Conservation (phyloP, 192 early-diverging fungal genomes). For the Entomortierella lignicola region DNA sequence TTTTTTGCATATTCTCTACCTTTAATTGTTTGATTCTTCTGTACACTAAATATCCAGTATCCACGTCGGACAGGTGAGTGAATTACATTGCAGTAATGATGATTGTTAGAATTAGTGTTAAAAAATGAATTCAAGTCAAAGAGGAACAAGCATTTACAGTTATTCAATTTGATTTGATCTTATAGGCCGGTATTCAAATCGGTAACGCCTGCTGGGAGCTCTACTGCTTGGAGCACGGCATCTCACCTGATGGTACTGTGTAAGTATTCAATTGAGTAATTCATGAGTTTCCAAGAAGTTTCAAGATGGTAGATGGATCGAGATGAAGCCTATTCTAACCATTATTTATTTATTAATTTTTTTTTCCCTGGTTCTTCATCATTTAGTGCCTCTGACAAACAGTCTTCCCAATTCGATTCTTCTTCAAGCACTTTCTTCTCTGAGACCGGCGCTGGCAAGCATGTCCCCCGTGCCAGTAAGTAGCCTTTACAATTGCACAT, state of each 20-base stretch:
- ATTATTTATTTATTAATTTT: neutral
- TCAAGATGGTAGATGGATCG: neutral
- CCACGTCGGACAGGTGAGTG: slow-evolving; percentile 56
- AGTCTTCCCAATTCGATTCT: slow-evolving; percentile 83
- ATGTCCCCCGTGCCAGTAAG: slow-evolving; percentile 92
- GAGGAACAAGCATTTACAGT: neutral
- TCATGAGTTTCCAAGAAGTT: neutral
- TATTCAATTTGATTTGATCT: neutral
- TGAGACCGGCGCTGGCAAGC: slow-evolving; percentile 99
- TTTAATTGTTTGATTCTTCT: neutral
- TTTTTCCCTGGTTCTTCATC: neutral
- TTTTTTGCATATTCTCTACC: neutral
- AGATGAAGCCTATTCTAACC: neutral
- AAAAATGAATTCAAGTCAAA: neutral
- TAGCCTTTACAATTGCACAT: neutral
- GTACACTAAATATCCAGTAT: slow-evolving; percentile 7
- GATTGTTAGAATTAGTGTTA: neutral
- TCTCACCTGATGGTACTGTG: slow-evolving; percentile 63
- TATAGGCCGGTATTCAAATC: slow-evolving; percentile 99
- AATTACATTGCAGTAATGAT: neutral
- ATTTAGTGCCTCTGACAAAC: slow-evolving; percentile 77
- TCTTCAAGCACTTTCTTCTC: slow-evolving; percentile 99
- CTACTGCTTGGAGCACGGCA: slow-evolving; percentile 96
- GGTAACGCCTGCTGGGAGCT: slow-evolving; percentile 99
- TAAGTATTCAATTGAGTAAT: slow-evolving; percentile 29